These are phyloP conservation scores for Albatrellus ellisii DNA, from an alignment of 768 basidiomycete genomes.

Conservation along the genomic window DNA sequence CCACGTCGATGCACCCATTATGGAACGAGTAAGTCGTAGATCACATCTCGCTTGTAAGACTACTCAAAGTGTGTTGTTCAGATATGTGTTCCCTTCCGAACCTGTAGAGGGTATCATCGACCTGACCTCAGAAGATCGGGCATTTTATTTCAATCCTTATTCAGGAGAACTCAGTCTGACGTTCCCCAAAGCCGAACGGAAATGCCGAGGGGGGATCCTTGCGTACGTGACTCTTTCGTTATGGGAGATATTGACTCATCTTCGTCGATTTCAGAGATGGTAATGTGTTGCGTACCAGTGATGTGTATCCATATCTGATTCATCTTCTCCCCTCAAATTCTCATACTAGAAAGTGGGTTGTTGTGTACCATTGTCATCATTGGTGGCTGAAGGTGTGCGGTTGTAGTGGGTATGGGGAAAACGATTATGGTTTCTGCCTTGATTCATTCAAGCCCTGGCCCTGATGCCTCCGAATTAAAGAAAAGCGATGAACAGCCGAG, in stretches of 20 bases:
- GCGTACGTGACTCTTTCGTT: constrained; percentile 40
- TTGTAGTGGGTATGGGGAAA: constrained; percentile 88
- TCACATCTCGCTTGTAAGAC: not conserved
- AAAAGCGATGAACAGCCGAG: constrained; percentile 22
- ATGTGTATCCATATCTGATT: too few species aligned
- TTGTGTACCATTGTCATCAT: not conserved
- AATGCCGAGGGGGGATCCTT: constrained; percentile 77
- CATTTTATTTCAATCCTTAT: constrained; percentile 85
- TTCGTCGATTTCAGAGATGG: not conserved
- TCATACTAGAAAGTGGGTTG: too few species aligned
- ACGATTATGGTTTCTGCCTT: constrained; percentile 89
- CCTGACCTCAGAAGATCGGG: constrained; percentile 63
- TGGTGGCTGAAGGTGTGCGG: constrained; percentile 1
- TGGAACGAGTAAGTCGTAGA: constrained; percentile 76
- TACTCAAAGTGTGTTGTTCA: constrained; percentile 19
- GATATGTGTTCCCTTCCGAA: constrained; percentile 63
- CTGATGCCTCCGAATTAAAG: constrained; percentile 25
- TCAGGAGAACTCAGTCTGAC: constrained; percentile 80
- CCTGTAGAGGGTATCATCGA: constrained; percentile 53
- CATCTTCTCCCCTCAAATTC: too few species aligned
- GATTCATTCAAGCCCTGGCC: constrained; percentile 62
- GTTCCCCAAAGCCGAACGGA: constrained; percentile 71
- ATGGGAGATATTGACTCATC: constrained; percentile 17
- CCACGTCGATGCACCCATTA: constrained; percentile 75
- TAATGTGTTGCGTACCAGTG: not conserved